phyloP scores from a whole-genome alignment of 2,329 filamentous ascomycete genomes.

The Pseudogymnoascus verrucosus region DNA sequence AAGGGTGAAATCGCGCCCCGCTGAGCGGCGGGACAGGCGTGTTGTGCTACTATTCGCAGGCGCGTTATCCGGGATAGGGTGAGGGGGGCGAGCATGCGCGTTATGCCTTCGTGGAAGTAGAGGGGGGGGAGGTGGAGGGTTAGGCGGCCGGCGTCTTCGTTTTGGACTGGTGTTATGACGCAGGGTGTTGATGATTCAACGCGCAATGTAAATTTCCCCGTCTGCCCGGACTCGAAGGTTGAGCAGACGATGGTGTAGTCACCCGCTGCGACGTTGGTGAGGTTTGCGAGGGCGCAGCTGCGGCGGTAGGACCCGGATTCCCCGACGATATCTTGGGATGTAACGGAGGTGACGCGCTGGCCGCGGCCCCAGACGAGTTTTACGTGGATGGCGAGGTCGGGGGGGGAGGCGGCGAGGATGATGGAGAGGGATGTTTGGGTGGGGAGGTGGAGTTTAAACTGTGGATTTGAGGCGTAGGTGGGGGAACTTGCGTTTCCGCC shows the following conservation, averaged over 20 bases:
- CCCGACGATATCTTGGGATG: conserved; percentile 67
- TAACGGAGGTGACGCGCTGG: conserved; percentile 60
- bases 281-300: conserved; percentile 64
- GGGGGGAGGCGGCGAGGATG: conserved; percentile 59
- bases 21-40: conserved; percentile 27
- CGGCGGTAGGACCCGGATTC: conserved; percentile 85
- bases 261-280: conserved; percentile 54
- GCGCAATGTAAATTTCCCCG: conserved; percentile 64
- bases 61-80: conserved; percentile 20
- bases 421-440: conserved; percentile 57
- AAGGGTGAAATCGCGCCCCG: conserved; percentile 40
- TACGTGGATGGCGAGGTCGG: conserved; percentile 70
- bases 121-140: conserved; percentile 49
- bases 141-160: conserved; percentile 69
- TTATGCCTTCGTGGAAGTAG: conserved; percentile 40
- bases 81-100: conserved; percentile 37
- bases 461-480: conserved; percentile 78
- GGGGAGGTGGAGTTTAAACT: conserved; percentile 61
- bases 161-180: conserved; percentile 51
- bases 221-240: conserved; percentile 76
- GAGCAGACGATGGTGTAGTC: conserved; percentile 84
- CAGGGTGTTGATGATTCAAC: conserved; percentile 58
- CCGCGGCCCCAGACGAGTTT: conserved; percentile 75
- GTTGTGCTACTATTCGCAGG: conserved; percentile 19
- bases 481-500: conserved; percentile 75